Conservation (phyloP, 345 rosid species). For the Bruguiera gymnorhiza region DNA sequence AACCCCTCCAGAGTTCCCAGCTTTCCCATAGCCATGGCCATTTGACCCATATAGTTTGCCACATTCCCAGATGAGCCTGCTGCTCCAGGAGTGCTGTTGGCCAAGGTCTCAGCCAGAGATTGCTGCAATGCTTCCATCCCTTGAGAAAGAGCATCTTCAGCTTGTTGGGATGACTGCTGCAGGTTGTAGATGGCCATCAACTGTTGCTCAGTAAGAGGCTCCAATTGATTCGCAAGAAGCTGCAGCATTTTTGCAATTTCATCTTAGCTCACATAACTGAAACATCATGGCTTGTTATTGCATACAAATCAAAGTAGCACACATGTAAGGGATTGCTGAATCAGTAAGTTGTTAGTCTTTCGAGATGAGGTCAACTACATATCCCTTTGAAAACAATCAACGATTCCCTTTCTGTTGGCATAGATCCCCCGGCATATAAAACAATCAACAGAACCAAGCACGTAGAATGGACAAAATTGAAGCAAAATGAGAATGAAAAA, state of each 20-base stretch:
- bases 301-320: no score
- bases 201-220: conserved; percentile 91
- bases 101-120: conserved; percentile 79
- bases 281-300: no score
- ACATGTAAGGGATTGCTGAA: no score
- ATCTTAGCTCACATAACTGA: not conserved
- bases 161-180: conserved; percentile 91
- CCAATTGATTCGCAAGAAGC: conserved; percentile 84
- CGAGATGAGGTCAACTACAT: no score
- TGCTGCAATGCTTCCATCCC: conserved; percentile 50
- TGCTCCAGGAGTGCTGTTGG: conserved; percentile 66
- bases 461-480: not conserved
- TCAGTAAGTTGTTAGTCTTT: no score
- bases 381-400: no score
- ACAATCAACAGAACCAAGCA: not conserved
- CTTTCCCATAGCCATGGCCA: conserved; percentile 99
- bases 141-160: conserved; percentile 91
- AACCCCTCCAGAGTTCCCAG: conserved; percentile 86
- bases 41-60: conserved; percentile 97
- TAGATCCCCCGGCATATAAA: no score
- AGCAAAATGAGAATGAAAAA: not conserved
- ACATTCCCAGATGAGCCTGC: conserved; percentile 69
- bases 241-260: conserved; percentile 23
- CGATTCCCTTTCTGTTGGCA: no score
- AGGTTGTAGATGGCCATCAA: conserved; percentile 54